A percentile compares a stretch with the other conserved stretches of the same genome.
phyloP scores from a whole-genome alignment of 768 basidiomycete genomes.

The Fomitopsis serialis region DNA sequence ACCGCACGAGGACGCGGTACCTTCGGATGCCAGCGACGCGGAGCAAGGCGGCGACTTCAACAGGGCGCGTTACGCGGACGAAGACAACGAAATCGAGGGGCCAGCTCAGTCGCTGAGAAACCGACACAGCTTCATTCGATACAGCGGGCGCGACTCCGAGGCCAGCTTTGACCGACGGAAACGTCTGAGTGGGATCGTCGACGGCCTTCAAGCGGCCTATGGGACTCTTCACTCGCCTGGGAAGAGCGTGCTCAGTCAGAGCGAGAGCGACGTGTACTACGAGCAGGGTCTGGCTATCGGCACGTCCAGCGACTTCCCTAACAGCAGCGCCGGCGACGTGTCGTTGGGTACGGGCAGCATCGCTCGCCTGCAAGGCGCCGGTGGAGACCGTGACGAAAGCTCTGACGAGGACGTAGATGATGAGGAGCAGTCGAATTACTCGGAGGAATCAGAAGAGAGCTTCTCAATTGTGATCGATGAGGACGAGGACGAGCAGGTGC shows the following conservation, averaged over 20 bases:
- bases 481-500: background rate
- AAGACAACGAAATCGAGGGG: slow-evolving; percentile 3
- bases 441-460: slow-evolving; percentile 5
- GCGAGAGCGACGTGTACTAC: slow-evolving; percentile 12
- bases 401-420: background rate
- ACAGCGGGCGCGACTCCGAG: no score
- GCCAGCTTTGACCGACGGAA: slow-evolving; percentile 6
- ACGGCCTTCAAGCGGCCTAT: slow-evolving; percentile 23
- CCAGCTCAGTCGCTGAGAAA: no score
- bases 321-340: background rate
- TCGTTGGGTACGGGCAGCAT: background rate
- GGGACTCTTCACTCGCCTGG: background rate
- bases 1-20: slow-evolving; percentile 1
- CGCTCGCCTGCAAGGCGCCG: background rate
- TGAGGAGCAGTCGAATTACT: slow-evolving; percentile 12
- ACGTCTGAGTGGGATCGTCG: slow-evolving; percentile 32
- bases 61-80: slow-evolving; percentile 10
- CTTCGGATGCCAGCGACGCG: slow-evolving; percentile 1
- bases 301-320: slow-evolving; percentile 20
- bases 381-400: background rate
- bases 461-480: background rate
- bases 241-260: slow-evolving; percentile 2
- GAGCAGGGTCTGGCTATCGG: slow-evolving; percentile 31
- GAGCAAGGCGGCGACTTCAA: slow-evolving; percentile 1
- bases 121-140: no score